Conservation (phyloP, 2,329 filamentous ascomycete species). For the Ophiognomonia clavigignenti-juglandacearum region DNA sequence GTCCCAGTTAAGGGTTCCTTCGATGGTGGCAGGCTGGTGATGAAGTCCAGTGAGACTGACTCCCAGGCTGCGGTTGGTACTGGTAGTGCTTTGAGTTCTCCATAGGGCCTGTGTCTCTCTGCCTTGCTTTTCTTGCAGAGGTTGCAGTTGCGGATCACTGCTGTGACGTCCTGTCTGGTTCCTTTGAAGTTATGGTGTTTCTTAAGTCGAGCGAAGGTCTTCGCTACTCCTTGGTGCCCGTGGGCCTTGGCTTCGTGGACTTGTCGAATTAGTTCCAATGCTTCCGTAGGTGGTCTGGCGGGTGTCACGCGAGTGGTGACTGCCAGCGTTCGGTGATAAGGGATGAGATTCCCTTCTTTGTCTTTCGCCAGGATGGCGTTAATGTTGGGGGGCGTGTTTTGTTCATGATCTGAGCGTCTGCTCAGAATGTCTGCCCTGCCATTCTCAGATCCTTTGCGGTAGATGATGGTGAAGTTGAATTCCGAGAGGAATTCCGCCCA, state of each 20-base stretch:
- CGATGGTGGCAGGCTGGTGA: not conserved
- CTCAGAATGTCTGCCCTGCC: conserved; percentile 18
- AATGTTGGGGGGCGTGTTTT: no score
- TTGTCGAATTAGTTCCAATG: not conserved
- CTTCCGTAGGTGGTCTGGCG: no score
- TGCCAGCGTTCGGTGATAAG: not conserved
- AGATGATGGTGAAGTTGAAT: conserved; percentile 23
- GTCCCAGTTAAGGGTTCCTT: not conserved
- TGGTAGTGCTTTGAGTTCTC: not conserved
- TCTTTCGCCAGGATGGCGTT: not conserved
- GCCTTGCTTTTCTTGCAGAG: not conserved
- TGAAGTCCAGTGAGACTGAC: not conserved
- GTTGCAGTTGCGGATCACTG: not conserved
- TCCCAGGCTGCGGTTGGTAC: not conserved
- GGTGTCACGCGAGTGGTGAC: no score
- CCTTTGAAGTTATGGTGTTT: no score
- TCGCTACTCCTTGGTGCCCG: not conserved
- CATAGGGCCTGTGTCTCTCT: not conserved
- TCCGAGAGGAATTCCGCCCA: conserved; percentile 21
- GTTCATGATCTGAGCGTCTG: not conserved
- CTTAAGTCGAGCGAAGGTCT: not conserved
- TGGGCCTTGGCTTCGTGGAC: not conserved
- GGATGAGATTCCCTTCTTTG: not conserved
- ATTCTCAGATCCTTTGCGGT: conserved; percentile 17
- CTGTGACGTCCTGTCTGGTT: no score